Base-by-base conservation (phyloP, 176 grass and related monocot species). In the Oryza meyeriana region DNA sequence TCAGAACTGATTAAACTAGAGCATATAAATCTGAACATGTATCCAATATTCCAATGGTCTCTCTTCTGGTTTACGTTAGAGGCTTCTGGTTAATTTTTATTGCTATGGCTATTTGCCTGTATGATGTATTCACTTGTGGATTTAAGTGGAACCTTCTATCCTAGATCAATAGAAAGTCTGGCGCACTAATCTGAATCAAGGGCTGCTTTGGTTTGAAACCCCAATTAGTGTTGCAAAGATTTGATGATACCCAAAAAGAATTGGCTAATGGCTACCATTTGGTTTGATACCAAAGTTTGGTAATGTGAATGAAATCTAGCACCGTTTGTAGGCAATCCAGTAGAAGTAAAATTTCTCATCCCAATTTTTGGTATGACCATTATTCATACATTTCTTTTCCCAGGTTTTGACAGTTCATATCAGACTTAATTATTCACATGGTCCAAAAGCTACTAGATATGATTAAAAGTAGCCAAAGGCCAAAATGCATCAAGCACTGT, bases 101-200 rank as follows among this genome's bases (percentile, higher is more conserved):
- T 34, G 3, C 39, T 33, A 48, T 74, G 59, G 33, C 33, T 22
- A 45, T 75, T 75, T 81, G 61, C 10, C 10, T 36, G 41, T 66
- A 33, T 20, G 61, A 34, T 38, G 31, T 82, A 12, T 45, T 20
- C 34, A 65, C 25, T 45, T 16, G 12, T 52, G 48, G 48, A 52
- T 52, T 52, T 20, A 52, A 52, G 22, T 20, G 17, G 22, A 55
- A 75, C 34, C 32, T 71, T 81, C 45, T 41, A 59, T 69, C 71
- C 72, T 81, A 66, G 26, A 75, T 6, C 20, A 81, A 34, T 44
- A 27, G n/a, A 59, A 81, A 67, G 28, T 38, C 26, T 80, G 35
- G 17, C 13, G 7, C 13, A 7, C 10, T 75, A n/a, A 26, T 68
- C 29, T 61, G 16, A 32, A 75, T 28, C 25, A 34, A 45, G 12